Conservation (phyloP, 139 green algal species). For the Chlorella vulgaris region DNA sequence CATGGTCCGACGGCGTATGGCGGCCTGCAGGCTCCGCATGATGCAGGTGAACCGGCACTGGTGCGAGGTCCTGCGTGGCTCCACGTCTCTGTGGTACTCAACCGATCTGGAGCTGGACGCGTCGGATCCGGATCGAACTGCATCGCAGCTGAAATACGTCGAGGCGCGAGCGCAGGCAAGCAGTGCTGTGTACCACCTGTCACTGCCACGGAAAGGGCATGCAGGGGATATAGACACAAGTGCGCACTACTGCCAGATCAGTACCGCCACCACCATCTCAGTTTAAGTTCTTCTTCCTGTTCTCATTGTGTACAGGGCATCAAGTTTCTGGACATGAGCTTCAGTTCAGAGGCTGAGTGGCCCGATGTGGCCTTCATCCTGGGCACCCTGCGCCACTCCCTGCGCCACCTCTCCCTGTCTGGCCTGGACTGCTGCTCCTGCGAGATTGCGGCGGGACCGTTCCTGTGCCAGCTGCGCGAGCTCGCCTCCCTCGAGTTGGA, state of each 20-base stretch:
- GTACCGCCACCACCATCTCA: too few relatives aligned
- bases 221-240: too few relatives aligned
- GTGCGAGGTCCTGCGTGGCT: not conserved
- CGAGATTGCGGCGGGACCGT: too few relatives aligned
- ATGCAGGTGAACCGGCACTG: conserved; percentile 9
- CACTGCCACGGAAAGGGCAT: too few relatives aligned
- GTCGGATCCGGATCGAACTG: not conserved
- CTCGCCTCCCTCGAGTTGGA: conserved; percentile 20
- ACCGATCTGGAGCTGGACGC: not conserved
- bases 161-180: not conserved
- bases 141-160: not conserved
- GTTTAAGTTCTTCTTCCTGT: too few relatives aligned
- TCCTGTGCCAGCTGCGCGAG: not conserved
- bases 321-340: not conserved
- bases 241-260: too few relatives aligned
- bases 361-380: not conserved
- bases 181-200: too few relatives aligned
- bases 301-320: conserved; percentile 23
- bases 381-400: not conserved
- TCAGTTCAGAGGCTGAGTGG: not conserved
- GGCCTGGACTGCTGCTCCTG: too few relatives aligned
- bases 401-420: not conserved
- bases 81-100: not conserved
- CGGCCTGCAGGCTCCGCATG: conserved; percentile 5
- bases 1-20: too few relatives aligned